Conservation (phyloP, 305 asterid genomes). For the Lippia alba region DNA sequence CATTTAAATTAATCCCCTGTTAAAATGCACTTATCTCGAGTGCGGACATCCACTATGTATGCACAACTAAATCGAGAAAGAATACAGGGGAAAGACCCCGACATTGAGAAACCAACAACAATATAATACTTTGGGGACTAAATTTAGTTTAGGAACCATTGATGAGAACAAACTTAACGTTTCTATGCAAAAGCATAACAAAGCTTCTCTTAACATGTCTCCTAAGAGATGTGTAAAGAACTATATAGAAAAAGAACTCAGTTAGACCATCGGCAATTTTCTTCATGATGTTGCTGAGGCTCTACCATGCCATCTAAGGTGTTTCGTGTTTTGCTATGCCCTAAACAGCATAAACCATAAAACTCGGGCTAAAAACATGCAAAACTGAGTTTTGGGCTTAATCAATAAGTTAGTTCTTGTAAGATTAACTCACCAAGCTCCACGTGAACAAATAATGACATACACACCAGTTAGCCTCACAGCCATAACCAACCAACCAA, state of each 20-base stretch:
- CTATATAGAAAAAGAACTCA: neutral
- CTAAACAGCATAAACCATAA: constrained; percentile 8
- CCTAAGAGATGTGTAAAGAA: neutral
- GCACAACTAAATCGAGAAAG: neutral
- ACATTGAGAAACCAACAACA: too few species aligned
- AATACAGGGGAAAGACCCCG: too few species aligned
- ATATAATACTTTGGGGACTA: neutral
- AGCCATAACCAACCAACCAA: too few species aligned
- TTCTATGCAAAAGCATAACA: neutral
- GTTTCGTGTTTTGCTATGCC: constrained; percentile 2
- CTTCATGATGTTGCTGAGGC: neutral
- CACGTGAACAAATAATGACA: too few species aligned
- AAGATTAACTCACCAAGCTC: neutral
- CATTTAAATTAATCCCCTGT: neutral
- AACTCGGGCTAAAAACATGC: constrained; percentile 1
- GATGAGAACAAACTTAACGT: neutral
- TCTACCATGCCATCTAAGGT: neutral
- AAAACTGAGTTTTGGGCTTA: neutral
- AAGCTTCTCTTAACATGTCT: neutral
- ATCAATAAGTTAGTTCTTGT: neutral
- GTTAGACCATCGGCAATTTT: neutral
- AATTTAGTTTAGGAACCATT: neutral
- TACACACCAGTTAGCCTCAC: too few species aligned
- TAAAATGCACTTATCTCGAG: neutral
- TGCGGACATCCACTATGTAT: neutral